Conservation (phyloP, 2,329 filamentous ascomycete species). For the Bipolaris cookei region DNA sequence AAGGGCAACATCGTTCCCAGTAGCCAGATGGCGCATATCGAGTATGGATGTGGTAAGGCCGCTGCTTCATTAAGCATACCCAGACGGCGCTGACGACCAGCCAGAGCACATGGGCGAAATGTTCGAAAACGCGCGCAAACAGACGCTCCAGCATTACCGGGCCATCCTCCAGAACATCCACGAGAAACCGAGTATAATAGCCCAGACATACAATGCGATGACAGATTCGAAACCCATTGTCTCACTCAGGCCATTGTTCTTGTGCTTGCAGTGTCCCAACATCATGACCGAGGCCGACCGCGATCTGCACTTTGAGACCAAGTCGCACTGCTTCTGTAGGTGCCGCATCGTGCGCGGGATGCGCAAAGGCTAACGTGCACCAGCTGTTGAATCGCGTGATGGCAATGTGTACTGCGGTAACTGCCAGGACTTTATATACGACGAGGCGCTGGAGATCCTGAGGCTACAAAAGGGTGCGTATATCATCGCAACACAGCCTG, state of each 20-base stretch:
- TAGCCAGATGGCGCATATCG: slow-evolving; percentile 50
- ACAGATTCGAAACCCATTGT: slow-evolving; percentile 65
- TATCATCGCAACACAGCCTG: not conserved
- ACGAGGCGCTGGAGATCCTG: slow-evolving; percentile 78
- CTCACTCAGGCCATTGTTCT: slow-evolving; percentile 57
- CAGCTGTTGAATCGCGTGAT: slow-evolving; percentile 78
- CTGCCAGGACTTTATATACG: slow-evolving; percentile 83
- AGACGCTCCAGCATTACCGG: slow-evolving; percentile 74
- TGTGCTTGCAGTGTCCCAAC: slow-evolving; percentile 70
- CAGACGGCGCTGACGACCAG: slow-evolving; percentile 26
- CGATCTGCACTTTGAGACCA: slow-evolving; percentile 70
- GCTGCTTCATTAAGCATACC: not conserved
- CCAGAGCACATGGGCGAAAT: slow-evolving; percentile 75
- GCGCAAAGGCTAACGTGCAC: slow-evolving; percentile 27
- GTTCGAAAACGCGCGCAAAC: slow-evolving; percentile 70
- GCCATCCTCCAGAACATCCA: slow-evolving; percentile 73
- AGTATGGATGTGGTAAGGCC: slow-evolving; percentile 52
- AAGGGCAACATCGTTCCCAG: slow-evolving; percentile 49
- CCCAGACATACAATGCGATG: slow-evolving; percentile 64
- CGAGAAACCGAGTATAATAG: slow-evolving; percentile 68
- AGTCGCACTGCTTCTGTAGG: slow-evolving; percentile 75
- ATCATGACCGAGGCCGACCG: slow-evolving; percentile 72
- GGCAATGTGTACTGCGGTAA: slow-evolving; percentile 80
- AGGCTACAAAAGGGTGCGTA: slow-evolving; percentile 70
- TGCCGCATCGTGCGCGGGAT: slow-evolving; percentile 5